Percentiles rank a stretch among this genome's conserved stretches.
Conservation (phyloP, 148 eudicot species). For the Chenopodium berlandieri region DNA sequence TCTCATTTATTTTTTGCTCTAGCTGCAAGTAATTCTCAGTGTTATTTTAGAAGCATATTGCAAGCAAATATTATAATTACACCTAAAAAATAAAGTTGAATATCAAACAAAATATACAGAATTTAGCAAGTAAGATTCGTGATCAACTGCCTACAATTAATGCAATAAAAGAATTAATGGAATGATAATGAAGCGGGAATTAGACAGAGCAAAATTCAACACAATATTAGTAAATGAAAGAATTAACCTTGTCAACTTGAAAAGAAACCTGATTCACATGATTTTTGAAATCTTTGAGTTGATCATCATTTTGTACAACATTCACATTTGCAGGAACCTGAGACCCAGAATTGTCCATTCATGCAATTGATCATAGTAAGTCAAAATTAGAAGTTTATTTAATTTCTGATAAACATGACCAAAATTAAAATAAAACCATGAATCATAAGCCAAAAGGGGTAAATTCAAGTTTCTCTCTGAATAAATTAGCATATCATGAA, state of each 20-base stretch:
- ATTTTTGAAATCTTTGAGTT: constrained; percentile 8
- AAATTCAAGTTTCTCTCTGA: too few species aligned
- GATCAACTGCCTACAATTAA: too few species aligned
- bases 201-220: not conserved
- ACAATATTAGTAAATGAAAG: not conserved
- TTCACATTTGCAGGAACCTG: constrained; percentile 17
- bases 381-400: too few species aligned
- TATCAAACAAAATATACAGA: too few species aligned
- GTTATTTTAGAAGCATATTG: not conserved
- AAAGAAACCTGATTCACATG: constrained; percentile 10
- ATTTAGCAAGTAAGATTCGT: too few species aligned
- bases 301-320: not conserved
- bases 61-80: not conserved
- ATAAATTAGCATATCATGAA: too few species aligned
- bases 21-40: constrained; percentile 20
- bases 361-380: not conserved
- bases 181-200: not conserved
- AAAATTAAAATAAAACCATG: too few species aligned
- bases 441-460: too few species aligned
- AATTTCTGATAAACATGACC: too few species aligned
- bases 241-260: constrained; percentile 16
- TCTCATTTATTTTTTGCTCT: constrained; percentile 22
- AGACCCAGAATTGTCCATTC: not conserved
- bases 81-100: not conserved
- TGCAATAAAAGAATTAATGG: not conserved